Conservation (phyloP, 2,329 filamentous ascomycete species). For the Nectriaceae sp. region DNA sequence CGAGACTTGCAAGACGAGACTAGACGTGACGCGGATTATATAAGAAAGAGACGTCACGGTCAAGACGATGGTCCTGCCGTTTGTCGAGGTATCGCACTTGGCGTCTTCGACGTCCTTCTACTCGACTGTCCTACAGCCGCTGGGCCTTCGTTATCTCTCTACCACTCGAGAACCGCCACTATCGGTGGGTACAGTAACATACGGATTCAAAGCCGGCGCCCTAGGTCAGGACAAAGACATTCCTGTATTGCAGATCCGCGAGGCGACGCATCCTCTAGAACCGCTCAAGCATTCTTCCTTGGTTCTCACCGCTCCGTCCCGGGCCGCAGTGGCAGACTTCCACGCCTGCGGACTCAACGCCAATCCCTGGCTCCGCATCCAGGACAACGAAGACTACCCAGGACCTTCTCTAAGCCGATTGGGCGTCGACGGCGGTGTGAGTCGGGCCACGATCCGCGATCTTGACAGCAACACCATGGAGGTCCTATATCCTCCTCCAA, state of each 20-base stretch:
- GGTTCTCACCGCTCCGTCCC: slow-evolving; percentile 68
- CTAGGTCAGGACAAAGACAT: slow-evolving; percentile 25
- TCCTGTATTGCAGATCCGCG: slow-evolving; percentile 46
- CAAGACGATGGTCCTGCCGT: slow-evolving; percentile 45
- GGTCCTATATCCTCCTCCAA: slow-evolving; percentile 58
- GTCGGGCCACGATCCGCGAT: slow-evolving; percentile 65
- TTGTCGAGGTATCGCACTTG: slow-evolving; percentile 71
- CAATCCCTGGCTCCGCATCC: slow-evolving; percentile 49
- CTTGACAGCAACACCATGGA: slow-evolving; percentile 85
- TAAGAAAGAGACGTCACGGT: slow-evolving; percentile 6
- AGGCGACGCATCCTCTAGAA: slow-evolving; percentile 40
- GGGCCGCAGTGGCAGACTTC: slow-evolving; percentile 69
- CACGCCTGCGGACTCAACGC: slow-evolving; percentile 69
- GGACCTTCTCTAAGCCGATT: slow-evolving; percentile 28
- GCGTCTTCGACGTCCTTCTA: slow-evolving; percentile 83
- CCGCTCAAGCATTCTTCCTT: slow-evolving; percentile 50
- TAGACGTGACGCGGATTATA: slow-evolving; percentile 13
- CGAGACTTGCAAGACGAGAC: background rate
- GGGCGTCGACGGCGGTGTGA: slow-evolving; percentile 33
- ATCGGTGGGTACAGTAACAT: slow-evolving; percentile 41
- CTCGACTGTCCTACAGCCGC: slow-evolving; percentile 73
- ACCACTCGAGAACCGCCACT: slow-evolving; percentile 27
- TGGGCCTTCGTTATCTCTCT: slow-evolving; percentile 67
- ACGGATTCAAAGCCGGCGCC: slow-evolving; percentile 34
- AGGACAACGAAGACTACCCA: slow-evolving; percentile 22